Evolutionary conservation across 495 filamentous ascomycete genomes (phyloP).

Genomic region (Talaromyces adpressus): DNA sequence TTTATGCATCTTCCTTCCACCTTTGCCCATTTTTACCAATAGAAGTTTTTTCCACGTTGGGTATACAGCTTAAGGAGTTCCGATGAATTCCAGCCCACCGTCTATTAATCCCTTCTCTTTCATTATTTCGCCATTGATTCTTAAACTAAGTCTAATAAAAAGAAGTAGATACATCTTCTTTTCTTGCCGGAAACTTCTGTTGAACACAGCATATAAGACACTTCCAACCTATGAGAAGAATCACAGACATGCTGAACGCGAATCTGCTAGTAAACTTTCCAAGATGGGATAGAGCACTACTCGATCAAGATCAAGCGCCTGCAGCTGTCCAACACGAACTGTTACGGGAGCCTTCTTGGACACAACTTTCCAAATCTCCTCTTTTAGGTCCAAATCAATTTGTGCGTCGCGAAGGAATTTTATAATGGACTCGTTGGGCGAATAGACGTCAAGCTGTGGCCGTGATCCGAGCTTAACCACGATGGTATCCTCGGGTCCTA

Average conservation of each 20-base stretch:
- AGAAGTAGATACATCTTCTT: too few relatives aligned
- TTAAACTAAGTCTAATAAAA: too few relatives aligned
- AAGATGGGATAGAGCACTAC: slow-evolving; percentile 30
- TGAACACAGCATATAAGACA: background rate
- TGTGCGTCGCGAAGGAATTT: slow-evolving; percentile 33
- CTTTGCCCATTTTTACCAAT: too few relatives aligned
- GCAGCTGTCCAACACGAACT: slow-evolving; percentile 24
- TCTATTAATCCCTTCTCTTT: too few relatives aligned
- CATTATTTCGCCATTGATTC: too few relatives aligned
- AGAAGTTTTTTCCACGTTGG: too few relatives aligned
- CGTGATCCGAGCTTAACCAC: slow-evolving; percentile 24
- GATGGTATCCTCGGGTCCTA: slow-evolving; percentile 16
- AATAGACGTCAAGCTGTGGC: slow-evolving; percentile 25
- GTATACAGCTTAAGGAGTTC: too few relatives aligned
- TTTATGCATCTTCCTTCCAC: too few relatives aligned
- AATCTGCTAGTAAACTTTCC: slow-evolving; percentile 39
- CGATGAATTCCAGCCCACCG: too few relatives aligned
- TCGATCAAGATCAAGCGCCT: slow-evolving; percentile 23
- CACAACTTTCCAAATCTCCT: slow-evolving; percentile 29
- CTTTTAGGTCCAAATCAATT: slow-evolving; percentile 33
- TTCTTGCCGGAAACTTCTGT: too few relatives aligned
- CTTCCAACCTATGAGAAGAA: background rate
- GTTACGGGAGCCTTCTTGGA: slow-evolving; percentile 12
- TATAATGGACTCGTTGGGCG: slow-evolving; percentile 18
- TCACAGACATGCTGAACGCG: slow-evolving; percentile 4